Conservation (phyloP, 164 flowering plant genomes). For the Nymphaea thermarum region DNA sequence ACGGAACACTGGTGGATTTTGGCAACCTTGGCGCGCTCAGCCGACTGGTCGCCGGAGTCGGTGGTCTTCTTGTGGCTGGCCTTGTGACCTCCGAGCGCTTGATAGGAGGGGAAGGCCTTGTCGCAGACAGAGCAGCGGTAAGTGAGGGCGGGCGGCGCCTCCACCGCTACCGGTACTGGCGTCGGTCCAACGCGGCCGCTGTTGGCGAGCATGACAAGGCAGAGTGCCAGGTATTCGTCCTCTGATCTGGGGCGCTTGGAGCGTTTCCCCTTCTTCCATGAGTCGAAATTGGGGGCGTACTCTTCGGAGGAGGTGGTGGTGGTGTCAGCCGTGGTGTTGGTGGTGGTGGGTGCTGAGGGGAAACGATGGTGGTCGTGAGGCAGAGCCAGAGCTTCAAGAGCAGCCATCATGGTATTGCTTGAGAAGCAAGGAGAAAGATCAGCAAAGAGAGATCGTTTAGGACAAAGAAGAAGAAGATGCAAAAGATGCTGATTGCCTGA, state of each 20-base stretch:
- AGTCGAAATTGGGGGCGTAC: conserved; percentile 13
- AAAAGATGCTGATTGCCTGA: neutral
- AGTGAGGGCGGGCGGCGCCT: conserved; percentile 4
- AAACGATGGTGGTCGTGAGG: neutral
- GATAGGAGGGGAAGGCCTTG: conserved; percentile 63
- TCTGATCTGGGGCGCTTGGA: conserved; percentile 38
- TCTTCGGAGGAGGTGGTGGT: conserved; percentile 11
- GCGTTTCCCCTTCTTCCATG: conserved; percentile 45
- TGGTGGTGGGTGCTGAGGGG: neutral
- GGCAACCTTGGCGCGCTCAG: conserved; percentile 5
- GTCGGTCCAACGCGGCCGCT: conserved; percentile 10
- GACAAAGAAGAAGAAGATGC: neutral
- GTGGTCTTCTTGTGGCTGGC: conserved; percentile 68
- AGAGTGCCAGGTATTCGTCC: conserved; percentile 54
- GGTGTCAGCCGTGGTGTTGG: conserved; percentile 14
- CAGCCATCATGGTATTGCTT: neutral
- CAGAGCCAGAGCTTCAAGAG: neutral
- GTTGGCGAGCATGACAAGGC: conserved; percentile 56
- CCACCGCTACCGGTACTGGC: neutral
- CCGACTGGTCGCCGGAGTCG: conserved; percentile 1
- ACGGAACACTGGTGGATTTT: conserved; percentile 42
- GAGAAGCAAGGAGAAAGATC: neutral
- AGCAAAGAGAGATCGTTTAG: neutral
- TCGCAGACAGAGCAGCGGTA: conserved; percentile 57
- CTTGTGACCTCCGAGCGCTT: conserved; percentile 86